These are phyloP conservation scores for Lactarius akahatsu DNA, from an alignment of 768 basidiomycete species.

Conservation along the genomic window DNA sequence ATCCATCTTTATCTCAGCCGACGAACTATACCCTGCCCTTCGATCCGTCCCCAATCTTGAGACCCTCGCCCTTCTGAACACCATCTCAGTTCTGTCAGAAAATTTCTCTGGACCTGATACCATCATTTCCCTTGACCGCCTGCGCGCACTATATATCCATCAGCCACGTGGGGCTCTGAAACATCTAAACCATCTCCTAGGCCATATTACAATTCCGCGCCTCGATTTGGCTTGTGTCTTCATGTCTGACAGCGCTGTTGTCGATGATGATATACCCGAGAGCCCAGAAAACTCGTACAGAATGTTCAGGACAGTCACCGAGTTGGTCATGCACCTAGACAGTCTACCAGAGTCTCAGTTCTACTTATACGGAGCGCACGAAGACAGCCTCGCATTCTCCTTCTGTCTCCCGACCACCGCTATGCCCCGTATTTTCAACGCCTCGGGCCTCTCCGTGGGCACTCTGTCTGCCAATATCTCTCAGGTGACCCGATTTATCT, in stretches of 20 bases:
- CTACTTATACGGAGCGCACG: slow-evolving; percentile 20
- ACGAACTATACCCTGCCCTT: slow-evolving; percentile 23
- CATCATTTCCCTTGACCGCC: slow-evolving; percentile 18
- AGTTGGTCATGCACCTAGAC: slow-evolving; percentile 25
- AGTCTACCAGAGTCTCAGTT: slow-evolving; percentile 24
- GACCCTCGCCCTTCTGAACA: slow-evolving; percentile 22
- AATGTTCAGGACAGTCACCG: slow-evolving; percentile 18
- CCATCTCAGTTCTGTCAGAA: slow-evolving; percentile 22
- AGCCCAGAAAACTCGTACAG: slow-evolving; percentile 12
- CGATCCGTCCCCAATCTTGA: slow-evolving; percentile 24
- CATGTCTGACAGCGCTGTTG: slow-evolving; percentile 25
- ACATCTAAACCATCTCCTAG: slow-evolving; percentile 20
- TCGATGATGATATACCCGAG: slow-evolving; percentile 25
- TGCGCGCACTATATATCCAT: slow-evolving; percentile 20
- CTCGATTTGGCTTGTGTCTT: slow-evolving; percentile 19
- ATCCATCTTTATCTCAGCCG: slow-evolving; percentile 24
- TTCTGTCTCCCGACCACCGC: slow-evolving; percentile 22
- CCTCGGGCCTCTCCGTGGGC: slow-evolving; percentile 16
- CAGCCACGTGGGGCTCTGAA: slow-evolving; percentile 22
- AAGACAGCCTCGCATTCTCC: slow-evolving; percentile 20
- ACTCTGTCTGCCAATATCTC: slow-evolving; percentile 20
- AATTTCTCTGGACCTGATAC: slow-evolving; percentile 20
- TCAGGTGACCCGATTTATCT: slow-evolving; percentile 17
- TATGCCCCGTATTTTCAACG: slow-evolving; percentile 12
- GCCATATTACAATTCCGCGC: slow-evolving; percentile 18